phyloP scores from a whole-genome alignment of 768 basidiomycete species.

The Tulasnella sp. region DNA sequence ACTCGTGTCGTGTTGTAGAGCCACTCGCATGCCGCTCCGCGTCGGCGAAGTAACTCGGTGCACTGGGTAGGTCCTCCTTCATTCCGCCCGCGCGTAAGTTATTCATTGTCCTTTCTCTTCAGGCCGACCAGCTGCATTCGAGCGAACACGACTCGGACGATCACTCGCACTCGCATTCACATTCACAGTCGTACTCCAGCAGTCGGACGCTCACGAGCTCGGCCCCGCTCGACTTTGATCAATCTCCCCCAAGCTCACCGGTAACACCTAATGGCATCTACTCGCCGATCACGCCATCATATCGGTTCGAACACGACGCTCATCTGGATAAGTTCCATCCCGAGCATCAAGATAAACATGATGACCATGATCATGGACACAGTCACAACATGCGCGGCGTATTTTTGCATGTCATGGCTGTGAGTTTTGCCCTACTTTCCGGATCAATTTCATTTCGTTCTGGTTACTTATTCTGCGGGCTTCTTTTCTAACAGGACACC shows the following conservation, averaged over 20 bases:
- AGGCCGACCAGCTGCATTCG: background rate
- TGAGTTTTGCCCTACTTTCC: slow-evolving; percentile 39
- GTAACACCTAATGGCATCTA: background rate
- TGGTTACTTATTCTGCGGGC: slow-evolving; percentile 15
- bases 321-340: slow-evolving; percentile 40
- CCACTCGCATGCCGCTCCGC: background rate
- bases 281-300: slow-evolving; percentile 60
- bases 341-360: slow-evolving; percentile 40
- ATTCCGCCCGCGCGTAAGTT: background rate
- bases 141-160: slow-evolving; percentile 21
- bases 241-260: slow-evolving; percentile 6
- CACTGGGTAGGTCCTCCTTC: background rate
- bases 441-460: background rate
- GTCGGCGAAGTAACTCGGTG: background rate
- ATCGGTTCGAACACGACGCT: slow-evolving; percentile 52
- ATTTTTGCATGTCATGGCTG: slow-evolving; percentile 91
- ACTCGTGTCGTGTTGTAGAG: background rate
- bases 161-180: slow-evolving; percentile 28
- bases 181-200: slow-evolving; percentile 22
- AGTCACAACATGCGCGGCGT: slow-evolving; percentile 98
- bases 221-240: background rate
- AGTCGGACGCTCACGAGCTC: background rate
- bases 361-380: slow-evolving; percentile 58
- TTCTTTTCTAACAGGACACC: slow-evolving; percentile 64
- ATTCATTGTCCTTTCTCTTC: background rate